These are phyloP conservation scores for Claviceps pazoutovae DNA, from an alignment of 2,329 filamentous ascomycete species.

Conservation along the genomic window DNA sequence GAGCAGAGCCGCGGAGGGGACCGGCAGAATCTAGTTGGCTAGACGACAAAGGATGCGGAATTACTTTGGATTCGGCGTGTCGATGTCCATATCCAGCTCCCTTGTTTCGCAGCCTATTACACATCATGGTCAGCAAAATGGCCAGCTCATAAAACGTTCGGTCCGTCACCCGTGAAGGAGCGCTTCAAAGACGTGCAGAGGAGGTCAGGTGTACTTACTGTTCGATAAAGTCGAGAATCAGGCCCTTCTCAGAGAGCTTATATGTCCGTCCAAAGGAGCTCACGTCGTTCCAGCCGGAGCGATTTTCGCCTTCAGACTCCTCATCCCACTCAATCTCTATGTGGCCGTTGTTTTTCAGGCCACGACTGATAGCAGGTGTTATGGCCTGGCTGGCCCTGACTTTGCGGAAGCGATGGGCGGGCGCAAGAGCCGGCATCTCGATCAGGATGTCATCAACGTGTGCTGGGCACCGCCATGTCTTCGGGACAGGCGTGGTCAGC, in stretches of 20 bases:
- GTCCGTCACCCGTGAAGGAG: too few species aligned
- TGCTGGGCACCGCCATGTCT: slow-evolving; percentile 78
- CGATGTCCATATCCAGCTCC: slow-evolving; percentile 24
- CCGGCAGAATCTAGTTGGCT: slow-evolving; percentile 8
- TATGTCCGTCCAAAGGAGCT: slow-evolving; percentile 51
- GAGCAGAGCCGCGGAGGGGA: slow-evolving; percentile 20
- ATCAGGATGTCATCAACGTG: slow-evolving; percentile 67
- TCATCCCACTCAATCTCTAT: slow-evolving; percentile 54
- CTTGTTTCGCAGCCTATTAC: slow-evolving; percentile 21
- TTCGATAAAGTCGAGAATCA: slow-evolving; percentile 60
- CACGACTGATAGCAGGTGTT: slow-evolving; percentile 43
- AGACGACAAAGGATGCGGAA: slow-evolving; percentile 15
- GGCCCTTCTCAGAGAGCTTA: slow-evolving; percentile 47
- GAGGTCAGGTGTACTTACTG: slow-evolving; percentile 28
- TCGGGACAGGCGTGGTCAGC: slow-evolving; percentile 58
- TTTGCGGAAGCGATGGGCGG: slow-evolving; percentile 47
- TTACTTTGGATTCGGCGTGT: slow-evolving; percentile 16
- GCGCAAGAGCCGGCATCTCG: slow-evolving; percentile 42
- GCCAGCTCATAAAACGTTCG: neutral
- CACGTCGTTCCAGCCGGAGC: slow-evolving; percentile 42
- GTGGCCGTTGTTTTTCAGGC: slow-evolving; percentile 55
- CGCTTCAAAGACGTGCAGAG: neutral
- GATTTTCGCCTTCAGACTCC: slow-evolving; percentile 41
- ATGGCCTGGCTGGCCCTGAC: slow-evolving; percentile 41
- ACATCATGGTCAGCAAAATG: slow-evolving; percentile 6